A percentile compares a stretch with the other conserved stretches of the same genome.
Evolutionary conservation across 805 yeast species (phyloP).

Genomic region (Lachancea lanzarotensis): DNA sequence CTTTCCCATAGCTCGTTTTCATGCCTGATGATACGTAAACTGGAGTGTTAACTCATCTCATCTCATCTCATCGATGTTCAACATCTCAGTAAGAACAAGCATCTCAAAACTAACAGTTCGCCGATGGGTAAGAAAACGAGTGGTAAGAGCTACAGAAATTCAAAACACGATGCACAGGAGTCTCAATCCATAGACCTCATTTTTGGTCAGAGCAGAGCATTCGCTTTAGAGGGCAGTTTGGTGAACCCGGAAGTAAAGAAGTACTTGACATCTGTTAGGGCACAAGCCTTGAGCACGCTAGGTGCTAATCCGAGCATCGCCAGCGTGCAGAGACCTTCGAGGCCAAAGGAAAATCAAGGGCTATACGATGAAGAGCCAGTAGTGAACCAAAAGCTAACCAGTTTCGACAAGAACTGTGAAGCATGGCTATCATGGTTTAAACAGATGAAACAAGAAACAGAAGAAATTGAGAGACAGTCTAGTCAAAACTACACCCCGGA

Average conservation of each 20-base stretch:
- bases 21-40: neutral
- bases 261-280: constrained; percentile 23
- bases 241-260: constrained; percentile 24
- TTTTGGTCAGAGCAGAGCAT: constrained; percentile 29
- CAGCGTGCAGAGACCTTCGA: neutral
- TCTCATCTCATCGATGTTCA: neutral
- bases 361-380: constrained; percentile 7
- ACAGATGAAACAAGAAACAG: neutral
- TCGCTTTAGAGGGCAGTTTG: constrained; percentile 18
- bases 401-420: neutral
- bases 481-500: constrained; percentile 17
- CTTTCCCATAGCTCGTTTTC: neutral
- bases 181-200: constrained; percentile 16
- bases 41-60: neutral
- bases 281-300: constrained; percentile 25
- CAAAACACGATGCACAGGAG: neutral
- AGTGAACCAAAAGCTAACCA: neutral
- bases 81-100: neutral
- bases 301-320: constrained; percentile 1
- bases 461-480: constrained; percentile 2
- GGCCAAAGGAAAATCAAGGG: neutral
- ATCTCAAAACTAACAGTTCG: neutral
- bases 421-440: constrained; percentile 7
- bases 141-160: neutral
- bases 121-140: constrained; percentile 2